These are phyloP conservation scores for Daldinia childiae DNA, from an alignment of 495 filamentous ascomycete species.

Conservation along the genomic window DNA sequence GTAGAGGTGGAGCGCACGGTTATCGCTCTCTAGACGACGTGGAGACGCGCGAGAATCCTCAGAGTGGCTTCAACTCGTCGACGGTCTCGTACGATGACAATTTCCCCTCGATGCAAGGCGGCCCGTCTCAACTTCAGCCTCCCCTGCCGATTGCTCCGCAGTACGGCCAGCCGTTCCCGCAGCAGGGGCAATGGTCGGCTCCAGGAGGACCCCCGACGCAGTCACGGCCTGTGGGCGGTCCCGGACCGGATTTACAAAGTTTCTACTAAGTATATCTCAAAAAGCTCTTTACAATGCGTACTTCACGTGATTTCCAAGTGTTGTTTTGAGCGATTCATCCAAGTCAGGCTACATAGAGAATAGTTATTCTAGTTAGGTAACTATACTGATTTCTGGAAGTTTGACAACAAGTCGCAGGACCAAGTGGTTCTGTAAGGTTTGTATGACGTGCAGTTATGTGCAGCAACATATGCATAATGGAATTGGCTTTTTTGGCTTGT, in stretches of 20 bases:
- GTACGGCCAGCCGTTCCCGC: constrained; percentile 41
- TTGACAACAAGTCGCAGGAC: background rate
- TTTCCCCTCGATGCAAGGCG: constrained; percentile 33
- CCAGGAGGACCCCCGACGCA: constrained; percentile 4
- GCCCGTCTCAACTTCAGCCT: constrained; percentile 23
- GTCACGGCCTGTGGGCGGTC: constrained; percentile 20
- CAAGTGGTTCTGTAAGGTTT: background rate
- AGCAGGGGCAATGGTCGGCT: constrained; percentile 41
- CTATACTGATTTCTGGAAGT: background rate
- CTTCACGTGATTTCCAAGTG: background rate
- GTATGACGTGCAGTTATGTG: background rate
- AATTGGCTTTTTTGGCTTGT: background rate
- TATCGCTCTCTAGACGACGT: constrained; percentile 61
- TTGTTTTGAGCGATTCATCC: background rate
- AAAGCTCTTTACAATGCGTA: background rate
- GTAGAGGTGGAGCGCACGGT: constrained; percentile 54
- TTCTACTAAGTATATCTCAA: constrained; percentile 29
- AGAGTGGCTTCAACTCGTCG: constrained; percentile 46
- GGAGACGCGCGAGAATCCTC: constrained; percentile 49
- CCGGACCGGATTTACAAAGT: constrained; percentile 41
- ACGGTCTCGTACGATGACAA: constrained; percentile 55
- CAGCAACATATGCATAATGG: background rate
- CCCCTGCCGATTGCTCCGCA: constrained; percentile 30
- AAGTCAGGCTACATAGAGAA: background rate
- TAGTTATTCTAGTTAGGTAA: too few relatives aligned